Evolutionary conservation across 371 early-diverging fungal species (phyloP), one percentile per base, ranked within the genome.

Genomic region (Mucor velutinosus): DNA sequence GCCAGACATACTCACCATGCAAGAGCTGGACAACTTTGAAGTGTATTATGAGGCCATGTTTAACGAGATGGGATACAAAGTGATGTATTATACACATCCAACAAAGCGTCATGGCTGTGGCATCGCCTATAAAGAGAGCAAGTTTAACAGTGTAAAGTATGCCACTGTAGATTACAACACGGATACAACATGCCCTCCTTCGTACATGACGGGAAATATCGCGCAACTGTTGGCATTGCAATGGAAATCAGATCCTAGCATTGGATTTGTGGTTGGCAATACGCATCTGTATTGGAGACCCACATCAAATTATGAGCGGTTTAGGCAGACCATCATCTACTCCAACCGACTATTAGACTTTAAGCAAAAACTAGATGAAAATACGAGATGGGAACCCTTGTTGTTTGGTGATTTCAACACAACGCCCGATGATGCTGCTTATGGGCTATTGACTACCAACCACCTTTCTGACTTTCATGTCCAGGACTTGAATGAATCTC

Each of bases 221-320:
- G 86, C 77, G 15, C 82, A 86, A 37, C 55, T 83, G 32, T 62
- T 85, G 7, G 85, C 79, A 1, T 62, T 85, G 37, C 51, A 67
- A 47, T 72, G 69, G 4, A 53, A 73, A 4, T 60, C 63, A 14
- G 62, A 74, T 23, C 61, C 64, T 19, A 51, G 58, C 37, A 32
- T 65, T 41, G 80, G 79, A 0, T 41, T 83, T 37, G 64, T 78
- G 12, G 60, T 80, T 12, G 79, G 76, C 5, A 79, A 75, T 19
- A 78, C 72, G 3, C 87, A 88, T 72, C 39, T 88, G 53, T 88
- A 85, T 64, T 88, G 88, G 88, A 77, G 84, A 41, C 88, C 88
- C 1, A 74, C 75, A 37, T 80, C 86, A 3, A 80, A 74, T n/a
- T 88, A 88, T 64, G 88, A 88, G 63, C 71, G 86, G 3, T 67